Evolutionary conservation across 768 basidiomycete species (phyloP).

Genomic region (Boletus tylopilopsis): DNA sequence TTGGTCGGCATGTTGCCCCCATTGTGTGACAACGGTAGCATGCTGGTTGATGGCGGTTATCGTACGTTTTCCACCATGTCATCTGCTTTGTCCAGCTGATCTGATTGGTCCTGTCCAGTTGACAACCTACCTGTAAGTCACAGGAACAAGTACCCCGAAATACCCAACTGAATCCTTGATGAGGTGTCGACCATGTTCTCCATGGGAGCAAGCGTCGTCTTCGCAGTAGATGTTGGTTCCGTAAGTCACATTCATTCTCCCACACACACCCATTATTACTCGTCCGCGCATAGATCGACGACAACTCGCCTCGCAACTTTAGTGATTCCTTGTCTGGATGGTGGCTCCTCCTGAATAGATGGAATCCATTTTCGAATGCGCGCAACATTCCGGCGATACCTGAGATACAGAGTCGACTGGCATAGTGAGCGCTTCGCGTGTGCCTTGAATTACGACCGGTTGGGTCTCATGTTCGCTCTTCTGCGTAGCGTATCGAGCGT

Average conservation of each 20-base stretch:
- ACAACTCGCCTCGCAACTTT: constrained; percentile 91
- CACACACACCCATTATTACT: not conserved
- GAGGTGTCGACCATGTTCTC: constrained; percentile 90
- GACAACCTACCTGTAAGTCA: constrained; percentile 79
- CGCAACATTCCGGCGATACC: constrained; percentile 82
- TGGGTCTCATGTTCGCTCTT: constrained; percentile 3
- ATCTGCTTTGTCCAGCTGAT: constrained; percentile 9
- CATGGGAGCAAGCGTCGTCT: constrained; percentile 85
- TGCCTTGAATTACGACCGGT: not conserved
- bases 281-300: constrained; percentile 55
- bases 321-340: constrained; percentile 95
- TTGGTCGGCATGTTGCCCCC: constrained; percentile 93
- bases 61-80: constrained; percentile 43
- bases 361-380: constrained; percentile 84
- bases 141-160: not conserved
- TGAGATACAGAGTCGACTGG: constrained; percentile 89
- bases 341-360: constrained; percentile 92
- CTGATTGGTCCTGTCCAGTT: constrained; percentile 39
- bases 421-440: constrained; percentile 67
- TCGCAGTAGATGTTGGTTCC: constrained; percentile 91
- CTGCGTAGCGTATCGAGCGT: constrained; percentile 84
- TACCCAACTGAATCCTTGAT: not conserved
- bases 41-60: constrained; percentile 89
- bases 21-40: constrained; percentile 88
- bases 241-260: constrained; percentile 40